phyloP scores from a whole-genome alignment of 768 basidiomycete species.

The Serendipita vermifera region DNA sequence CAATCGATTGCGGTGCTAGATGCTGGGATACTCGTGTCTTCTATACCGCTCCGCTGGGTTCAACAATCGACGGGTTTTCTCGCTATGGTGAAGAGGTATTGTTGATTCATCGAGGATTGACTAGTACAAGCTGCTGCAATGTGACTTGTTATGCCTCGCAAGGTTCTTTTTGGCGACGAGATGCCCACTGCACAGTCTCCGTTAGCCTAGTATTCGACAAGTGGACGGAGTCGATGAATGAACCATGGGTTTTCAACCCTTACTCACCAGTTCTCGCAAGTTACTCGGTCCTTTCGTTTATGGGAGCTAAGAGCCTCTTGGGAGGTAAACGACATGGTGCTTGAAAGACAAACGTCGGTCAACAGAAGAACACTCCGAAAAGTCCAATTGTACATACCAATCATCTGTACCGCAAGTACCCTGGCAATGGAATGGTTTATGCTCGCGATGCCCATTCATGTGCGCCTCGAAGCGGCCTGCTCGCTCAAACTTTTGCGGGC shows the following conservation, averaged over 20 bases:
- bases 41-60: too few relatives aligned
- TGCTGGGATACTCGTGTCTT: too few relatives aligned
- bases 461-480: background rate
- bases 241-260: too few relatives aligned
- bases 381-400: background rate
- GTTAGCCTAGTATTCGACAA: background rate
- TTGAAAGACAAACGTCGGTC: background rate
- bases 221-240: background rate
- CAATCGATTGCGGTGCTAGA: too few relatives aligned
- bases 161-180: slow-evolving; percentile 3
- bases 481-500: background rate
- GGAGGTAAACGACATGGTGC: background rate
- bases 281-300: background rate
- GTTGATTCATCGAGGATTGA: too few relatives aligned
- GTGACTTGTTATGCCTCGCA: background rate
- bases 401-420: background rate
- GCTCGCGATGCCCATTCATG: background rate
- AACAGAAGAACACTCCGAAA: background rate
- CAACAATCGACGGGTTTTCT: too few relatives aligned
- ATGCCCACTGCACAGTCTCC: background rate
- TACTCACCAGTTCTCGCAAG: slow-evolving; percentile 1
- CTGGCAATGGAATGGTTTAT: background rate
- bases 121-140: background rate
- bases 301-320: background rate
- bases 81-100: too few relatives aligned